A percentile compares a stretch with the other conserved stretches of the same genome.
Evolutionary conservation across 768 basidiomycete genomes (phyloP).

Genomic region (Scleroderma citrinum): DNA sequence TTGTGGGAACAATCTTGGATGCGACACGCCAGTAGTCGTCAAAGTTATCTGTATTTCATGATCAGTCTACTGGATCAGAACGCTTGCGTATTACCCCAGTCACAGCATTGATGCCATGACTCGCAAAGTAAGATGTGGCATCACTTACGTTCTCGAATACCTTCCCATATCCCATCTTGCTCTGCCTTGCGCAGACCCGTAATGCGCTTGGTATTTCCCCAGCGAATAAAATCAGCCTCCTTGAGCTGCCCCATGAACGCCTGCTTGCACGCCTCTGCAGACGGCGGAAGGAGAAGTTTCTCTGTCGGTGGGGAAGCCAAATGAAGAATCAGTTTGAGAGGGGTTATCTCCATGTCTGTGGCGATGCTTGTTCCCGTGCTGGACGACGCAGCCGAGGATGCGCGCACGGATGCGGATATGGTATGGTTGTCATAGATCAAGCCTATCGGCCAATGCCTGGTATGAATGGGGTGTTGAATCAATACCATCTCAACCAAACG

Average conservation of each 20-base stretch:
- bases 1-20: conserved; percentile 86
- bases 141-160: conserved; percentile 84
- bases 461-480: background rate
- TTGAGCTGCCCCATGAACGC: conserved; percentile 95
- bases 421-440: conserved; percentile 85
- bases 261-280: conserved; percentile 83
- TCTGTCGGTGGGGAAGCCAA: conserved; percentile 83
- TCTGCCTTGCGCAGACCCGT: conserved; percentile 86
- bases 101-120: background rate
- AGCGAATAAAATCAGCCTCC: conserved; percentile 94
- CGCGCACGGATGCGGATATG: conserved; percentile 47
- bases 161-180: conserved; percentile 96
- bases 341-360: conserved; percentile 37
- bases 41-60: conserved; percentile 70
- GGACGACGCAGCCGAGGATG: conserved; percentile 23
- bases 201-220: conserved; percentile 94
- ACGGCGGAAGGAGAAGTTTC: conserved; percentile 75
- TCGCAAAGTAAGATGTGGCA: conserved; percentile 1
- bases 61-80: conserved; percentile 17
- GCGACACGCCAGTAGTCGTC: conserved; percentile 94
- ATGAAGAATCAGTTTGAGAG: conserved; percentile 79
- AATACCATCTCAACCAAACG: background rate
- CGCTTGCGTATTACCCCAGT: conserved; percentile 4
- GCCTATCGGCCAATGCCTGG: conserved; percentile 97
- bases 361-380: conserved; percentile 33